Conservation (phyloP, 2,329 filamentous ascomycete species). For the Passalora sequoiae region DNA sequence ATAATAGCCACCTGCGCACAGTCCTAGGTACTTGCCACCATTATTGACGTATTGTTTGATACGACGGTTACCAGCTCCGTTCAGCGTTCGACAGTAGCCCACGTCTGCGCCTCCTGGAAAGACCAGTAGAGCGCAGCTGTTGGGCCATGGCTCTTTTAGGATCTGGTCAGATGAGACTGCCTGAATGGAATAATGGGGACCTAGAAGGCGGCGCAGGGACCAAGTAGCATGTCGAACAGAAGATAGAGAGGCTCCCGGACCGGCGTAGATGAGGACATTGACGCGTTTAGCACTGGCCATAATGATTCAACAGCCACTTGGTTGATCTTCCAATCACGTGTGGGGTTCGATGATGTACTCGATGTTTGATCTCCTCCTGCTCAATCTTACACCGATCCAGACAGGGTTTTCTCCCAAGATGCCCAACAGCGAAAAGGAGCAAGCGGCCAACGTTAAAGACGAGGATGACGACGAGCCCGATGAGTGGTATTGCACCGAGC, state of each 20-base stretch:
- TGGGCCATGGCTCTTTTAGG: constrained; percentile 84
- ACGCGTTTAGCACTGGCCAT: constrained; percentile 55
- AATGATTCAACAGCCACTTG: constrained; percentile 5
- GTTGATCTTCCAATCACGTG: constrained; percentile 12
- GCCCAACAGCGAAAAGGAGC: constrained; percentile 28
- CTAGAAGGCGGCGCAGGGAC: constrained; percentile 77
- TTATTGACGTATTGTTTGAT: constrained; percentile 81
- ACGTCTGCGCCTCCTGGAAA: constrained; percentile 92
- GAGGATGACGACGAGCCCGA: constrained; percentile 82
- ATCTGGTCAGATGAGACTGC: constrained; percentile 72
- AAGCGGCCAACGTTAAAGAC: constrained; percentile 14
- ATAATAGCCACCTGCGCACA: constrained; percentile 95
- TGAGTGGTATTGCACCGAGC: constrained; percentile 94
- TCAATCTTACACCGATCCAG: too few species aligned
- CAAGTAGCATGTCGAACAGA: constrained; percentile 87
- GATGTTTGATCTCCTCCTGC: constrained; percentile 3
- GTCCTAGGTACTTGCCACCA: constrained; percentile 80
- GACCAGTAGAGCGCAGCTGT: constrained; percentile 81
- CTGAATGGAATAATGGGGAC: constrained; percentile 88
- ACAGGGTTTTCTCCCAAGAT: constrained; percentile 22
- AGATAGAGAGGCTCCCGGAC: constrained; percentile 77
- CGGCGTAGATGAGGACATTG: constrained; percentile 91
- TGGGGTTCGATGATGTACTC: constrained; percentile 7
- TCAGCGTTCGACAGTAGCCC: constrained; percentile 80
- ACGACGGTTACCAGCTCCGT: constrained; percentile 78